These are phyloP conservation scores for Daldinia sp. DNA, from an alignment of 2,329 filamentous ascomycete genomes.

Conservation along the genomic window DNA sequence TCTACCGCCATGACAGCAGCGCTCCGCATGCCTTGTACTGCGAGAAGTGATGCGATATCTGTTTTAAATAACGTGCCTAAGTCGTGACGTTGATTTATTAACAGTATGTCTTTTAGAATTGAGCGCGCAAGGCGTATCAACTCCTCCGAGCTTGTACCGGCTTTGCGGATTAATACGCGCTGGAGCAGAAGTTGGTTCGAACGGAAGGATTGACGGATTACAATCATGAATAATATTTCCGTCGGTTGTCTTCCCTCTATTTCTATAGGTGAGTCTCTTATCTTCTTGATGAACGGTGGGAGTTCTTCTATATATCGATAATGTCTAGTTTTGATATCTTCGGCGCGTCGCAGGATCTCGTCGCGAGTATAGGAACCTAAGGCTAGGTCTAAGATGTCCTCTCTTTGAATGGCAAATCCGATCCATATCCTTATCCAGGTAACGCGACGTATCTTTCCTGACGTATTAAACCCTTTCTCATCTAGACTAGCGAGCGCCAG, in stretches of 20 bases:
- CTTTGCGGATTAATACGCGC: conserved; percentile 52
- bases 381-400: conserved; percentile 54
- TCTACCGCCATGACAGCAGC: conserved; percentile 54
- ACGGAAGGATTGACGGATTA: conserved; percentile 45
- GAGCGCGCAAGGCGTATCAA: conserved; percentile 49
- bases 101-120: conserved; percentile 52
- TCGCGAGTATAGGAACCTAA: conserved; percentile 50
- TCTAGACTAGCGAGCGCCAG: conserved; percentile 47
- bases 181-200: conserved; percentile 52
- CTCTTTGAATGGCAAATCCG: conserved; percentile 46
- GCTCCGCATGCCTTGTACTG: conserved; percentile 52
- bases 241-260: conserved; percentile 40
- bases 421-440: conserved; percentile 48
- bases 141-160: conserved; percentile 51
- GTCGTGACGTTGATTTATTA: conserved; percentile 51
- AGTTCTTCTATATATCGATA: conserved; percentile 46
- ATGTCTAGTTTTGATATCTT: conserved; percentile 43
- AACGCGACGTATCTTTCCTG: conserved; percentile 42
- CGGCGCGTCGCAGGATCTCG: conserved; percentile 48
- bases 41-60: conserved; percentile 50
- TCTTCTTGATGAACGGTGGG: conserved; percentile 46
- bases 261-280: conserved; percentile 42
- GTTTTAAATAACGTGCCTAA: conserved; percentile 48
- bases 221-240: conserved; percentile 46
- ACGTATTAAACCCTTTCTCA: conserved; percentile 48